These are phyloP conservation scores for Kregervanrija fluxuum DNA, from an alignment of 805 yeast species.

Conservation along the genomic window DNA sequence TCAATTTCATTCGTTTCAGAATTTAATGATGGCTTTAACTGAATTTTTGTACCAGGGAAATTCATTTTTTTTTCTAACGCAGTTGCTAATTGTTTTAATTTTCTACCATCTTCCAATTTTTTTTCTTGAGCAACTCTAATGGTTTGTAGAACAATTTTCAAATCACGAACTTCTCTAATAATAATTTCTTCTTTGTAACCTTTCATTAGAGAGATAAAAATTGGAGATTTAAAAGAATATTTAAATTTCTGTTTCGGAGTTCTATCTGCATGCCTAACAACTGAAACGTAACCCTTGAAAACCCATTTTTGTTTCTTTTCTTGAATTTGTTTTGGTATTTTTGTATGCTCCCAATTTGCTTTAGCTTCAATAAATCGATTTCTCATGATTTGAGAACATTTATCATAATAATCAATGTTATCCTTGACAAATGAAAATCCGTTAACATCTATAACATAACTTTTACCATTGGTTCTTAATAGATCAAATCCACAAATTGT, in stretches of 20 bases:
- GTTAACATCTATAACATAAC: conserved; percentile 94
- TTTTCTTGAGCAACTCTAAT: conserved; percentile 75
- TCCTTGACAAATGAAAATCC: conserved; percentile 98
- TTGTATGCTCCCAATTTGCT: conserved; percentile 33
- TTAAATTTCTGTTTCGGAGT: conserved; percentile 98
- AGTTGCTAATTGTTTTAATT: conserved; percentile 65
- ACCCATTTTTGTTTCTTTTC: conserved; percentile 90
- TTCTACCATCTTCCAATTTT: conserved; percentile 71
- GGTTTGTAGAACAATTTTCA: conserved; percentile 78
- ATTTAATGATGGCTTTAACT: conserved; percentile 79
- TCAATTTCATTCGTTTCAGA: conserved; percentile 61
- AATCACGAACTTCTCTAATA: conserved; percentile 80
- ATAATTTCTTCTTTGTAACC: conserved; percentile 96
- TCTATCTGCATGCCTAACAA: conserved; percentile 95
- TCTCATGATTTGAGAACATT: conserved; percentile 70
- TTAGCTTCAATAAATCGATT: conserved; percentile 64
- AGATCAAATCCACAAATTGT: conserved; percentile 96
- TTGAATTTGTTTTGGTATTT: conserved; percentile 33
- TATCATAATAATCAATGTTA: conserved; percentile 76
- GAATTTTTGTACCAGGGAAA: conserved; percentile 95
- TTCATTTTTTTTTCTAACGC: conserved; percentile 85
- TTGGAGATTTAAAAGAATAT: conserved; percentile 83
- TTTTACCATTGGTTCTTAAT: conserved; percentile 77
- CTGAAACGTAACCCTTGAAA: conserved; percentile 85
- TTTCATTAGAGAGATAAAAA: conserved; percentile 78